Evolutionary conservation across 2,329 filamentous ascomycete species (phyloP), one percentile per base, ranked within the genome.

Genomic region (Fusarium pseudocircinatum): DNA sequence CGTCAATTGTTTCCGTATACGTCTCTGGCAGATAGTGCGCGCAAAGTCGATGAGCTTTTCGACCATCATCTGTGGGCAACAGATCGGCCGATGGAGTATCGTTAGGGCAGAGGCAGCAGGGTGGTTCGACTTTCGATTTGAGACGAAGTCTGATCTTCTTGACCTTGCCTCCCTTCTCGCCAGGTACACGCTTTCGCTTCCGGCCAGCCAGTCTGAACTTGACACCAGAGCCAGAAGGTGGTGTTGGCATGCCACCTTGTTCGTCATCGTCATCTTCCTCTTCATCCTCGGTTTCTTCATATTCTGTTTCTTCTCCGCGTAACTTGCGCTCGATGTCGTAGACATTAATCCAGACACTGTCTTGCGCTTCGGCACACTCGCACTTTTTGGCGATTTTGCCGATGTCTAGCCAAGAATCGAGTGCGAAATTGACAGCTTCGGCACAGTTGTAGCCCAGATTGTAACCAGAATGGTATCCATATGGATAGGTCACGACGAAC

Each of bases 381-480:
- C 96, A 99, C 81, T 96, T 97, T 83, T 98, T 97, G 22, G 96
- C 96, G 75, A 97, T 95, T 77, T 95, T 94, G 28, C 95, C 96
- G 86, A 96, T 98, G 57, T 97, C 93, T 50, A 99, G 85, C 96
- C 96, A 99, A 36, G 94, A 93, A 75, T 98, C 95, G 14, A 97
- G 91, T 10, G 96, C 96, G 82, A 99, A 99, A 81, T 99, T 99
- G 84, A 99, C 96, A 13, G 96, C 97, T 81, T 99, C 96, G 34
- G 96, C 96, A 82, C 96, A 99, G 81, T 99, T 99, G 85, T 99
- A 99, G 22, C 97, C 96, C 42, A 99, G 86, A 77, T 99, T 99
- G 82, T 97, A 99, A 9, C 96, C 96, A 10, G 96, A 99, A 80
- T 99, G 96, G 81, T 99, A 99, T 28, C 96, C 96, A 78, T 98